phyloP scores from a whole-genome alignment of 345 rosid species.

The Brassica carinata region DNA sequence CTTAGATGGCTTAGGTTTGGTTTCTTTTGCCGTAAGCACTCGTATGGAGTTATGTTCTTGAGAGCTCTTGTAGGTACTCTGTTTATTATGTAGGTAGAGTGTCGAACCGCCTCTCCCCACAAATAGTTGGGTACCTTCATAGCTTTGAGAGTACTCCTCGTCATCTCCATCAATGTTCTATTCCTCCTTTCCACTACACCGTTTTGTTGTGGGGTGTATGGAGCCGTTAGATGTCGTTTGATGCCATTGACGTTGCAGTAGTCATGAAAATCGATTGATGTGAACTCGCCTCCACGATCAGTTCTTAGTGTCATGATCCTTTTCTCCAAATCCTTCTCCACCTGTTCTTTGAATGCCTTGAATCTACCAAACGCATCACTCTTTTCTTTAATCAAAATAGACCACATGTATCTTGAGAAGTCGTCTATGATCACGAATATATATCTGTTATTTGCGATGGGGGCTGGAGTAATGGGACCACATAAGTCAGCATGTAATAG shows the following conservation, averaged over 20 bases:
- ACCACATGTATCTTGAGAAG: neutral
- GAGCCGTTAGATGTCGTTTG: too few species aligned
- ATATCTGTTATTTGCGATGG: neutral
- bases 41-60: neutral
- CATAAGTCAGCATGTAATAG: neutral
- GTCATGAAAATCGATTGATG: too few species aligned
- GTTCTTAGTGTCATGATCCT: too few species aligned
- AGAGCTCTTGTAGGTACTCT: neutral
- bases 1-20: neutral
- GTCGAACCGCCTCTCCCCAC: neutral
- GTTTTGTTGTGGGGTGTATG: neutral
- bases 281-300: too few species aligned
- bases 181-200: neutral
- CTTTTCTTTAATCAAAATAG: neutral
- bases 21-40: neutral
- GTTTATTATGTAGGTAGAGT: neutral
- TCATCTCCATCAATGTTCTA: neutral
- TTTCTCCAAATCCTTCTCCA: neutral
- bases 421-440: neutral
- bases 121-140: neutral
- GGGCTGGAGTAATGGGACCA: neutral
- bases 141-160: neutral
- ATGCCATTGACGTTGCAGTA: too few species aligned
- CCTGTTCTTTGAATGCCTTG: neutral
- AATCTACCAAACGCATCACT: neutral